Evolutionary conservation across 1,284 basidiomycete genomes (phyloP).

Genomic region (Ganoderma boninense): DNA sequence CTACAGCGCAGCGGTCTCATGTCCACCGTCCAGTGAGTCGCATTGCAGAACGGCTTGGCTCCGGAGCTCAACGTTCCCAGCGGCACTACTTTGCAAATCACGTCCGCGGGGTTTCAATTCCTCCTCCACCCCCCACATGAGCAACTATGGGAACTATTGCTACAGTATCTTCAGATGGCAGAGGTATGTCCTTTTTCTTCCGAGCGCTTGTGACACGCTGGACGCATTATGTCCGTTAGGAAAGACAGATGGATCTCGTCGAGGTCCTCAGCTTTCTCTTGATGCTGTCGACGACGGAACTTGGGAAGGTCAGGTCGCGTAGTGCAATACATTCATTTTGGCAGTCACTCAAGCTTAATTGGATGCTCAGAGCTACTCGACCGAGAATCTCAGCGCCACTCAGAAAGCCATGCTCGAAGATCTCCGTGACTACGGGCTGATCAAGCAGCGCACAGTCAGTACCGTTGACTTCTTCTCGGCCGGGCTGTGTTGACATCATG

Average conservation of each 20-base stretch:
- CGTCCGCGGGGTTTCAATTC: slow-evolving; percentile 97
- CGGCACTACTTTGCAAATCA: slow-evolving; percentile 79
- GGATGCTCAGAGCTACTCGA: slow-evolving; percentile 82
- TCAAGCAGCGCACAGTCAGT: slow-evolving; percentile 80
- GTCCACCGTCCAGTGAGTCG: slow-evolving; percentile 64
- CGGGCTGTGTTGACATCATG: slow-evolving; percentile 12
- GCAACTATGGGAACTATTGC: slow-evolving; percentile 96
- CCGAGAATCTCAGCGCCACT: slow-evolving; percentile 80
- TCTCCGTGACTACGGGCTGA: slow-evolving; percentile 93
- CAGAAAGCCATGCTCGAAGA: slow-evolving; percentile 92
- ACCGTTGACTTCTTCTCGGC: slow-evolving; percentile 12
- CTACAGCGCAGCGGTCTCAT: slow-evolving; percentile 91
- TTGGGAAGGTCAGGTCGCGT: slow-evolving; percentile 71
- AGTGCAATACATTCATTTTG: slow-evolving; percentile 18
- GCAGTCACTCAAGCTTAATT: slow-evolving; percentile 16
- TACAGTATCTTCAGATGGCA: slow-evolving; percentile 88
- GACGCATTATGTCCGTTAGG: slow-evolving; percentile 52
- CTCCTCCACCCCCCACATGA: slow-evolving; percentile 95
- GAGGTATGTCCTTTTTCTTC: slow-evolving; percentile 59
- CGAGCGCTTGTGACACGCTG: slow-evolving; percentile 11
- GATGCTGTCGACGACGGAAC: slow-evolving; percentile 94
- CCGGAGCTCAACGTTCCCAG: slow-evolving; percentile 42
- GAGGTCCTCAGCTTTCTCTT: slow-evolving; percentile 95
- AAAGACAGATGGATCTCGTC: slow-evolving; percentile 90
- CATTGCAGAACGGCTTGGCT: background rate